Base-by-base conservation (phyloP, 1,139 yeast genomes). In the Wickerhamomyces sp. region DNA sequence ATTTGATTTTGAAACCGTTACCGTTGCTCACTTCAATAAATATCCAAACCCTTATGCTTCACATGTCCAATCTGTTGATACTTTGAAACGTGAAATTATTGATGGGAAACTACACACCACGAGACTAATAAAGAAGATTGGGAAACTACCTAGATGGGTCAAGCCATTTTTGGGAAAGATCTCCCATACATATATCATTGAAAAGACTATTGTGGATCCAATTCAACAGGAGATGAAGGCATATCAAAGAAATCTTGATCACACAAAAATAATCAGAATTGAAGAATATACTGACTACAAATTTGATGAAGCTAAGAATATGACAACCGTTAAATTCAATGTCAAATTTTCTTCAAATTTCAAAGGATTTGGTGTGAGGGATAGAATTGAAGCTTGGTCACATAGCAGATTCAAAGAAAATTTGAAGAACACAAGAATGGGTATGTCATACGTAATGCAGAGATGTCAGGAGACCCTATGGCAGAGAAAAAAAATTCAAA, bases 21-120 rank as follows among this genome's bases (percentile, higher is more conserved):
- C 91, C 6, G 70, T 83, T 44, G 95, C 96, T 1, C 84, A 84
- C 62, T 81, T 88, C 64, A 87, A 87, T 66, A 71, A 94, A 56
- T 89, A 88, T 60, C 96, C 96, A 3, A 89, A 89, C 60, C 99
- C 99, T 4, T 90, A 76, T 61, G 84, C 97, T 36, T 69, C 79
- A n/a, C 97, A 93, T 67, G 97, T 93, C 13, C 70, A 84, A 40
- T 84, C 95, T 13, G 82, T 82, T 36, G 99, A 93, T 62, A 87
- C 96, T 3, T 64, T 87, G 29, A 81, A 80, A 39, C 66, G 69
- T 52, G 72, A 84, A 30, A 91, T 85, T 54, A 60, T 63, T 0
- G 66, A 78, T 14, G 95, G 95, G 23, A 71, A 81, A 45, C 72
- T 90, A 43, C 76, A 80, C 56, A 80, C 88, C 35, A 87, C 95